Percentiles rank a stretch among this genome's conserved stretches.
phyloP scores from a whole-genome alignment of 495 filamentous ascomycete species.

The Penicillium verhagenii region DNA sequence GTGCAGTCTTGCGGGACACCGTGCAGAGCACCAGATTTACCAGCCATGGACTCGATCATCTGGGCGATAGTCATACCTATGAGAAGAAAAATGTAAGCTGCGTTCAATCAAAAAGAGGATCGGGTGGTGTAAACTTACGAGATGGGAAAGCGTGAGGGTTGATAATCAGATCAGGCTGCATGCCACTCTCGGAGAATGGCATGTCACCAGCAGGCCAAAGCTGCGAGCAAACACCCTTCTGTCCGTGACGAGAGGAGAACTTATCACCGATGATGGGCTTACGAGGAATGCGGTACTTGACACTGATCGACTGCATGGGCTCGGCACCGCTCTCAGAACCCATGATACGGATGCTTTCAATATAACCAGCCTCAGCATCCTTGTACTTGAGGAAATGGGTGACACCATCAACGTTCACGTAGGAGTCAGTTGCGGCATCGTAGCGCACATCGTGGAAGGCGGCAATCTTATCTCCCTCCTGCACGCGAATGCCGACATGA shows the following conservation, averaged over 20 bases:
- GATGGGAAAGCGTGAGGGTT: conserved; percentile 99
- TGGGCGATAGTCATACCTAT: conserved; percentile 94
- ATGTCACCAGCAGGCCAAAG: conserved; percentile 94
- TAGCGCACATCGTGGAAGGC: conserved; percentile 85
- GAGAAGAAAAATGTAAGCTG: conserved; percentile 14
- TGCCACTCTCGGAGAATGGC: conserved; percentile 96
- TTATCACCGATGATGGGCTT: conserved; percentile 83
- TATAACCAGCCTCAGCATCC: conserved; percentile 78
- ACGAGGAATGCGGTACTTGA: conserved; percentile 90
- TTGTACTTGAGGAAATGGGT: conserved; percentile 91
- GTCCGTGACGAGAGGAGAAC: conserved; percentile 58
- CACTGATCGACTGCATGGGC: conserved; percentile 78
- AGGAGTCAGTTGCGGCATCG: conserved; percentile 59
- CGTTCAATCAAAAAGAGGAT: not conserved
- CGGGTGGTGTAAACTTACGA: conserved; percentile 49
- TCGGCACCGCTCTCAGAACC: conserved; percentile 78
- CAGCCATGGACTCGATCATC: conserved; percentile 96
- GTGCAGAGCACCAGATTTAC: conserved; percentile 91
- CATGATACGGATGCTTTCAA: conserved; percentile 90
- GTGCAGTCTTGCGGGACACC: conserved; percentile 92
- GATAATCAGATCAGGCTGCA: conserved; percentile 97
- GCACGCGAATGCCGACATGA: conserved; percentile 68
- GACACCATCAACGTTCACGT: conserved; percentile 71
- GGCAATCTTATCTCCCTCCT: conserved; percentile 78
- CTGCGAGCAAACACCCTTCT: conserved; percentile 80